These are phyloP conservation scores for Eimeria praecox DNA, from an alignment of 169 alveolate species.

Conservation along the genomic window DNA sequence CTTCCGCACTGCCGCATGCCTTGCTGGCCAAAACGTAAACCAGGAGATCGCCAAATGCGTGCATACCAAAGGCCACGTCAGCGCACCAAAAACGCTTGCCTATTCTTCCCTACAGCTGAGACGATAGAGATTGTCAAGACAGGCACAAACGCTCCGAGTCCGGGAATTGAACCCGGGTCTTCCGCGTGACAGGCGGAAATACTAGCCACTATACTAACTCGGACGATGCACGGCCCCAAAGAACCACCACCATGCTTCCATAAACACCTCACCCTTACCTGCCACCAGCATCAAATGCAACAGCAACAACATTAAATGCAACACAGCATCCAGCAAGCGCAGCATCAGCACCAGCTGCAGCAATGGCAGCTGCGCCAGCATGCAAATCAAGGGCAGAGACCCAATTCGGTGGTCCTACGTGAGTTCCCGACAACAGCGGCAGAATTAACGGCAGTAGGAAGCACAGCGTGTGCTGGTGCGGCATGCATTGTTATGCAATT, in stretches of 20 bases:
- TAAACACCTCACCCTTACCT: neutral
- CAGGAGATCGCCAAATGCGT: no score
- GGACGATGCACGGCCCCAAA: slow-evolving; percentile 78
- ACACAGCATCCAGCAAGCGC: no score
- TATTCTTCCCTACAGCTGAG: neutral
- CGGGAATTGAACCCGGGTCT: slow-evolving; percentile 96
- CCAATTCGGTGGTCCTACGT: neutral
- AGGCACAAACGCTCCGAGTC: slow-evolving; percentile 88
- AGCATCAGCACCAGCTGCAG: neutral
- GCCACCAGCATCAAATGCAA: neutral
- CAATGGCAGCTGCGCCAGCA: neutral
- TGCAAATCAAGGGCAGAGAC: neutral
- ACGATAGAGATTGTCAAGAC: slow-evolving; percentile 72
- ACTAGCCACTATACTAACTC: slow-evolving; percentile 95
- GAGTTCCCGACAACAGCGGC: neutral
- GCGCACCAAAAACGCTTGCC: neutral
- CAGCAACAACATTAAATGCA: neutral
- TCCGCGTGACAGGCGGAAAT: slow-evolving; percentile 96
- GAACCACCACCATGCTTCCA: neutral
- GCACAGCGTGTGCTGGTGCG: neutral
- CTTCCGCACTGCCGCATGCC: no score
- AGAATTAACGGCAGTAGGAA: neutral
- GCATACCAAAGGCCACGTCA: neutral
- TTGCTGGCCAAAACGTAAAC: no score
- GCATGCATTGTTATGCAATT: neutral